phyloP scores from a whole-genome alignment of 805 yeast genomes.

The Yarrowia divulgata region DNA sequence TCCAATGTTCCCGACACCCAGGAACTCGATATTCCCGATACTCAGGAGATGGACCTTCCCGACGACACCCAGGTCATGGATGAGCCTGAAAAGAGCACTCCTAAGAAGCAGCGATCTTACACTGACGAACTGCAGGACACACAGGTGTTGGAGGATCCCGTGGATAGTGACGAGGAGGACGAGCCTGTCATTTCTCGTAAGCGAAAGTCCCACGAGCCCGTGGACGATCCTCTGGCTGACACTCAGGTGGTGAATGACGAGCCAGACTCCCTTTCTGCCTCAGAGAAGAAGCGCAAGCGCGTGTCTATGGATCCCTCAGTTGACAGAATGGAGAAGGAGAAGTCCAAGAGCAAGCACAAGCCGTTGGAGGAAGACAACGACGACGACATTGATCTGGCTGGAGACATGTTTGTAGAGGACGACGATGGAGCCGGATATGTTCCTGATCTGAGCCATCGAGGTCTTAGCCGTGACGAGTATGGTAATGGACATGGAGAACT shows the following conservation, averaged over 20 bases:
- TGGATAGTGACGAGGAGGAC: not conserved
- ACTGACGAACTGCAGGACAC: constrained; percentile 4
- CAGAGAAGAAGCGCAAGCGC: constrained; percentile 11
- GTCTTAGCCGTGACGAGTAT: constrained; percentile 27
- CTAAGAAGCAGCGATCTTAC: not conserved
- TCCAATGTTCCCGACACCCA: not conserved
- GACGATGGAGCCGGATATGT: constrained; percentile 65
- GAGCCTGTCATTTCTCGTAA: constrained; percentile 40
- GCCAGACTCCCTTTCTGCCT: not conserved
- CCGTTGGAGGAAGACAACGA: constrained; percentile 45
- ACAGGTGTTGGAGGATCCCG: constrained; percentile 8
- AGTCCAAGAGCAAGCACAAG: constrained; percentile 3
- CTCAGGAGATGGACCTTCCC: not conserved
- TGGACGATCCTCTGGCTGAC: constrained; percentile 8
- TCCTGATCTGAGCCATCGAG: constrained; percentile 10
- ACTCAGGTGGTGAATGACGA: constrained; percentile 42
- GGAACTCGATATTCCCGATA: constrained; percentile 12
- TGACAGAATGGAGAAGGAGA: constrained; percentile 8
- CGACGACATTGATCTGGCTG: constrained; percentile 46
- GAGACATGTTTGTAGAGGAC: constrained; percentile 62
- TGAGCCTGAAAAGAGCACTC: not conserved
- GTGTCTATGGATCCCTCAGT: constrained; percentile 12
- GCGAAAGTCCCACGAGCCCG: constrained; percentile 15
- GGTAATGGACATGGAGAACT: constrained; percentile 20
- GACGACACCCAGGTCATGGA: not conserved